Conservation (phyloP, 352 stramenopile genomes). For the Phytophthora podocarpi region DNA sequence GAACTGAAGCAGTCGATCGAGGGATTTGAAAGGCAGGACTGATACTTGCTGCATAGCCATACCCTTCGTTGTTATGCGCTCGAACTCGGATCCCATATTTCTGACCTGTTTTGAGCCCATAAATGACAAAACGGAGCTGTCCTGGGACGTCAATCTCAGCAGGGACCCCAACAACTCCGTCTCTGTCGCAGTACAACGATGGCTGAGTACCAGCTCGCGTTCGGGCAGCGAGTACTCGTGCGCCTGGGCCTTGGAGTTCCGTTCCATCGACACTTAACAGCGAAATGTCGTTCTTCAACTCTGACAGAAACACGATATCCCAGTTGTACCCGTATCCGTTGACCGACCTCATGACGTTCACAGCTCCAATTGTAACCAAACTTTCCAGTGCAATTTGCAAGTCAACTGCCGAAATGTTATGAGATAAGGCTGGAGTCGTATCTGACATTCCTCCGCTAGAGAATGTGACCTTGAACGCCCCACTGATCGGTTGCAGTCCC, state of each 20-base stretch:
- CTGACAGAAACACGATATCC: constrained; percentile 93
- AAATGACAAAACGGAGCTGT: constrained; percentile 44
- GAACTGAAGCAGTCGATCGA: constrained; percentile 43
- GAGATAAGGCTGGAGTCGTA: constrained; percentile 83
- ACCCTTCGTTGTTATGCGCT: constrained; percentile 67
- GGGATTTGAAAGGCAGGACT: constrained; percentile 60
- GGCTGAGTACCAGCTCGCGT: constrained; percentile 79
- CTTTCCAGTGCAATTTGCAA: constrained; percentile 90
- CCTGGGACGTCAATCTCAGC: constrained; percentile 41
- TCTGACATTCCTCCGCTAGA: constrained; percentile 72
- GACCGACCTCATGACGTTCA: constrained; percentile 80
- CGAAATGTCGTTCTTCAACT: constrained; percentile 78
- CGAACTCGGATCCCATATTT: constrained; percentile 69
- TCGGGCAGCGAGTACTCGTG: constrained; percentile 73
- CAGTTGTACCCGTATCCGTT: constrained; percentile 98
- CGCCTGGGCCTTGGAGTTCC: constrained; percentile 90
- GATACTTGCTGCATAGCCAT: constrained; percentile 54
- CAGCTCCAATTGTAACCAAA: constrained; percentile 87
- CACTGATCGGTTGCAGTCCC: constrained; percentile 92
- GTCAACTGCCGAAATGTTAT: constrained; percentile 84
- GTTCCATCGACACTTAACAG: constrained; percentile 92
- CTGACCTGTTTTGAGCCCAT: constrained; percentile 54
- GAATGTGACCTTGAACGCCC: constrained; percentile 88
- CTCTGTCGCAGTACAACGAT: constrained; percentile 74
- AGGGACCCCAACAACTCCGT: constrained; percentile 36